These are phyloP conservation scores for Podospora didyma DNA, from an alignment of 495 filamentous ascomycete genomes.

Conservation along the genomic window DNA sequence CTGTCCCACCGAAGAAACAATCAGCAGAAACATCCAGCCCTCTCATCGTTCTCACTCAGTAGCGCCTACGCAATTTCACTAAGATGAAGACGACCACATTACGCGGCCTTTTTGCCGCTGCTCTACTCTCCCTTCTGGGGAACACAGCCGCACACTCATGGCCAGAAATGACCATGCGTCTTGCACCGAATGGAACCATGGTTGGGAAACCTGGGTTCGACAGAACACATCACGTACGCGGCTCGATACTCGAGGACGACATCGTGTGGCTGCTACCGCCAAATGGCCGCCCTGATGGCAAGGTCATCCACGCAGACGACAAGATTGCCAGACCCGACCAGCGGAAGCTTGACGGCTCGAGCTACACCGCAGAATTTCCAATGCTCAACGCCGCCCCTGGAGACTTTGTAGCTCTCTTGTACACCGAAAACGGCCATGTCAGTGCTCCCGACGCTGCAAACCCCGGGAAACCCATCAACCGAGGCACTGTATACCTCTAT, in stretches of 20 bases:
- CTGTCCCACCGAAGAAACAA: too few relatives aligned
- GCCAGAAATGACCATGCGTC: slow-evolving; percentile 67
- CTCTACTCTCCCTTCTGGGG: slow-evolving; percentile 34
- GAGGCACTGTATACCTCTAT: slow-evolving; percentile 77
- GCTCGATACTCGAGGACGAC: slow-evolving; percentile 41
- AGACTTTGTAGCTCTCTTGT: slow-evolving; percentile 65
- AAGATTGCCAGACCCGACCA: slow-evolving; percentile 38
- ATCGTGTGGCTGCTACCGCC: slow-evolving; percentile 55
- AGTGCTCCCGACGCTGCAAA: slow-evolving; percentile 51
- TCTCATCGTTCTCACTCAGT: neutral
- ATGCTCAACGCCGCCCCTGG: slow-evolving; percentile 65
- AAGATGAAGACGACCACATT: neutral
- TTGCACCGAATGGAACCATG: slow-evolving; percentile 72
- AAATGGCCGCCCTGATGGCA: slow-evolving; percentile 22
- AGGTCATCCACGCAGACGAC: slow-evolving; percentile 27
- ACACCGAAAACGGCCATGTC: slow-evolving; percentile 87
- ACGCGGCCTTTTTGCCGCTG: slow-evolving; percentile 16
- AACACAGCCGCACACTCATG: slow-evolving; percentile 63
- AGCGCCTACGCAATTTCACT: too few relatives aligned
- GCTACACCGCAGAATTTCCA: slow-evolving; percentile 50
- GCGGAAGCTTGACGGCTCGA: slow-evolving; percentile 41
- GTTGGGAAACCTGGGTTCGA: slow-evolving; percentile 63
- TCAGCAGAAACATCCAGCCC: neutral
- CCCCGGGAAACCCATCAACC: slow-evolving; percentile 60
- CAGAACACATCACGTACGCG: slow-evolving; percentile 56